A percentile compares a stretch with the other conserved stretches of the same genome.
phyloP scores from a whole-genome alignment of 2,329 filamentous ascomycete species.

The Massarina eburnea region DNA sequence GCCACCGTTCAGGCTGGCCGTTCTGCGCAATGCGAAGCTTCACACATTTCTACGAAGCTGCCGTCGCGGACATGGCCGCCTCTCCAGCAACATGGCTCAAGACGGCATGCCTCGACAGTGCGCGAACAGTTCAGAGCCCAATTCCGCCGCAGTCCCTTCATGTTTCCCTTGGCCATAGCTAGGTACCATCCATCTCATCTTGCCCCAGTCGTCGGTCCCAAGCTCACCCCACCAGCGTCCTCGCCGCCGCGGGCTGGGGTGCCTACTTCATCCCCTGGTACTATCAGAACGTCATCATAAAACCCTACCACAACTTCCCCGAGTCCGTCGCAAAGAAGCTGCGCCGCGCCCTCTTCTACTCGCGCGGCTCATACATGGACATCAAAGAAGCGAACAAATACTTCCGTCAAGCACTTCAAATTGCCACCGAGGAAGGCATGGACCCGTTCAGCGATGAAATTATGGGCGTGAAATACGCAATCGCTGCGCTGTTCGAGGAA shows the following conservation, averaged over 20 bases:
- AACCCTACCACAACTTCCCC: slow-evolving; percentile 61
- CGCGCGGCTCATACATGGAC: slow-evolving; percentile 65
- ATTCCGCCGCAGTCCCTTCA: slow-evolving; percentile 42
- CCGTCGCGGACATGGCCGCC: slow-evolving; percentile 27
- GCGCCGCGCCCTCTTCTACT: slow-evolving; percentile 84
- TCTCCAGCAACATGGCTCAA: slow-evolving; percentile 25
- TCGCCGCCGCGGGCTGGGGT: slow-evolving; percentile 40
- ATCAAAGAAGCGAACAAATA: slow-evolving; percentile 77
- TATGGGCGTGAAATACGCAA: slow-evolving; percentile 81
- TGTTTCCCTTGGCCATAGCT: slow-evolving; percentile 40
- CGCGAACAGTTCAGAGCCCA: slow-evolving; percentile 35
- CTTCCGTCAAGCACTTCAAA: slow-evolving; percentile 76
- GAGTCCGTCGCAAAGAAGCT: slow-evolving; percentile 74
- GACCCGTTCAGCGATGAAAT: slow-evolving; percentile 92
- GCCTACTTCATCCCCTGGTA: slow-evolving; percentile 50
- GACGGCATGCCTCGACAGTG: slow-evolving; percentile 32
- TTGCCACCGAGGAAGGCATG: slow-evolving; percentile 72
- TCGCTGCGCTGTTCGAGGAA: slow-evolving; percentile 78
- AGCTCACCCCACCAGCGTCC: slow-evolving; percentile 32
- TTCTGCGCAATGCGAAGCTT: slow-evolving; percentile 28
- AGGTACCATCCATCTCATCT: slow-evolving; percentile 17
- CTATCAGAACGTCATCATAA: slow-evolving; percentile 51
- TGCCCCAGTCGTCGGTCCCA: neutral
- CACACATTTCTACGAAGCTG: slow-evolving; percentile 20
- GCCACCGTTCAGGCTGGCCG: slow-evolving; percentile 23